Evolutionary conservation across 768 basidiomycete species (phyloP).

Genomic region (Porphyrellus cyaneotinctus): DNA sequence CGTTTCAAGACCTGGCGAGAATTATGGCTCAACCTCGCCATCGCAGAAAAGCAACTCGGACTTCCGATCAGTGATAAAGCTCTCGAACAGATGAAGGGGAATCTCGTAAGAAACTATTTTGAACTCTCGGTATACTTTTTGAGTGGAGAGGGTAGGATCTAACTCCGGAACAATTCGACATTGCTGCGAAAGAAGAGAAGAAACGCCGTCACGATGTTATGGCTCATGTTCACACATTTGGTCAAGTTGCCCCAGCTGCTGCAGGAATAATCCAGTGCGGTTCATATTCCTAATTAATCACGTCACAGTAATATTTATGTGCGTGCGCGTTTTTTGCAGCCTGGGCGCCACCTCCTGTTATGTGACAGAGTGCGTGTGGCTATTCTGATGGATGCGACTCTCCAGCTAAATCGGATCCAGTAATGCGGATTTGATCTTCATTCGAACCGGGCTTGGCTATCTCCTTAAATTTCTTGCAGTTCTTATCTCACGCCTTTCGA

Average conservation of each 20-base stretch:
- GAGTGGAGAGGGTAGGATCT: constrained; percentile 52
- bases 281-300: constrained; percentile 4
- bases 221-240: constrained; percentile 99
- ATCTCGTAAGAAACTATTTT: constrained; percentile 53
- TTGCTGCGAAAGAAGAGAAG: constrained; percentile 94
- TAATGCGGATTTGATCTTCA: constrained; percentile 97
- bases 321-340: constrained; percentile 35
- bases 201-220: constrained; percentile 98
- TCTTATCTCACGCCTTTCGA: constrained; percentile 82
- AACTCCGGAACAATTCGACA: constrained; percentile 84
- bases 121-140: background rate
- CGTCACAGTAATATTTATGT: constrained; percentile 10
- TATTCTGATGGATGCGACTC: constrained; percentile 3
- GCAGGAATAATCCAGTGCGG: constrained; percentile 93
- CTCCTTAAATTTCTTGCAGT: constrained; percentile 85
- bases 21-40: constrained; percentile 94
- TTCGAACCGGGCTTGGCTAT: constrained; percentile 80
- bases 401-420: constrained; percentile 38
- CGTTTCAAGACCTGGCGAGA: constrained; percentile 94
- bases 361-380: constrained; percentile 82
- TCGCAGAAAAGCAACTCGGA: constrained; percentile 94
- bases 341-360: constrained; percentile 98
- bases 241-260: constrained; percentile 86
- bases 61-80: constrained; percentile 86
- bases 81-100: constrained; percentile 90